A percentile compares a stretch with the other conserved stretches of the same genome.
Conservation (phyloP, 208 protist genomes). For the Wallacemonas sp. region DNA sequence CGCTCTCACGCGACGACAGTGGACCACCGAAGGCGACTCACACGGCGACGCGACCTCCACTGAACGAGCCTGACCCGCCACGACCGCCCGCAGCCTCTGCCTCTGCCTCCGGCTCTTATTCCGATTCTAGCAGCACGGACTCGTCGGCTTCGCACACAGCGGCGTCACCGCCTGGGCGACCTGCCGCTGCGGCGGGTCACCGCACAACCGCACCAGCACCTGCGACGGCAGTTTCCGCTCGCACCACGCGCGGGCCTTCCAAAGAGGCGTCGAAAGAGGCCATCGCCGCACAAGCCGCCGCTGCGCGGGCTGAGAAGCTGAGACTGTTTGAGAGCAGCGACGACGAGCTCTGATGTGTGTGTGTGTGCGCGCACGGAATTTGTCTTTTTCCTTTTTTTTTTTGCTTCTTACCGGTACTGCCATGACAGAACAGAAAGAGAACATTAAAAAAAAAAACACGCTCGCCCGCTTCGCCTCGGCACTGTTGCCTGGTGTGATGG, state of each 20-base stretch:
- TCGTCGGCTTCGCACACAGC: neutral
- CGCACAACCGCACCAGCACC: neutral
- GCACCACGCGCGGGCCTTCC: neutral
- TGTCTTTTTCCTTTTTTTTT: neutral
- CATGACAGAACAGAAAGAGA: neutral
- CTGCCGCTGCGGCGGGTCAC: too few relatives aligned
- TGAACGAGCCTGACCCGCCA: too few relatives aligned
- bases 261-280: neutral
- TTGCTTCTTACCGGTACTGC: neutral
- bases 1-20: too few relatives aligned
- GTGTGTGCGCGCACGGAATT: neutral
- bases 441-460: neutral
- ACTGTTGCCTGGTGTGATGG: too few relatives aligned
- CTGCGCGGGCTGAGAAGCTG: constrained; percentile 13
- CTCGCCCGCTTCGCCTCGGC: neutral
- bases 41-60: too few relatives aligned
- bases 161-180: neutral
- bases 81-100: too few relatives aligned
- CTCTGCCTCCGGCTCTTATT: too few relatives aligned
- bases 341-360: constrained; percentile 13
- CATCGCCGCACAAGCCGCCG: neutral
- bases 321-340: constrained; percentile 32
- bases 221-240: too few relatives aligned
- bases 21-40: too few relatives aligned
- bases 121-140: too few relatives aligned